Conservation (phyloP, 2,329 filamentous ascomycete species). For the Talaromyces sp. region DNA sequence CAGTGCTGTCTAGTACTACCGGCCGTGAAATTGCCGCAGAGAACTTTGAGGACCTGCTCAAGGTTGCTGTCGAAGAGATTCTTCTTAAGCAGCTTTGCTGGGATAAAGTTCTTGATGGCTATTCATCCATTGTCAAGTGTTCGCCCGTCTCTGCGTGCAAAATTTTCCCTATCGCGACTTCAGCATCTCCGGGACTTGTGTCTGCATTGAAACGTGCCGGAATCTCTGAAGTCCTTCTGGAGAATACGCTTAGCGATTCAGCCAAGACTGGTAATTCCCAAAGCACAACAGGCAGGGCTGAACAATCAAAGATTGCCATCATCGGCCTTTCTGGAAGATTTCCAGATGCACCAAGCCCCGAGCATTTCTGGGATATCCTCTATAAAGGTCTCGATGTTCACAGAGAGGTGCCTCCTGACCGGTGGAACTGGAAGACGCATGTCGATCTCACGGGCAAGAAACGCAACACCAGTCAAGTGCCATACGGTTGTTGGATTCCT, state of each 20-base stretch:
- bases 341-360: conserved; percentile 52
- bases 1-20: conserved; percentile 36
- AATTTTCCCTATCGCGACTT: conserved; percentile 29
- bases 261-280: conserved; percentile 17
- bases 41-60: conserved; percentile 30
- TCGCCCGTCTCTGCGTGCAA: conserved; percentile 18
- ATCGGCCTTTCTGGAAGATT: conserved; percentile 74
- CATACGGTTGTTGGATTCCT: conserved; percentile 34
- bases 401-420: conserved; percentile 26
- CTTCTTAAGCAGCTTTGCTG: conserved; percentile 36
- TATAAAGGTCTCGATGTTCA: conserved; percentile 30
- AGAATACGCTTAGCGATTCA: conserved; percentile 25
- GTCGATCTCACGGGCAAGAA: conserved; percentile 29
- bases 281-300: conserved; percentile 28
- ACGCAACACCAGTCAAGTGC: conserved; percentile 27
- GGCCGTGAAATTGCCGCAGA: conserved; percentile 27
- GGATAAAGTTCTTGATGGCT: conserved; percentile 37
- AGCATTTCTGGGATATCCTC: conserved; percentile 36
- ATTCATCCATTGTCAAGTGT: conserved; percentile 21
- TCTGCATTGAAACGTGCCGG: conserved; percentile 28
- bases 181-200: conserved; percentile 30
- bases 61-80: conserved; percentile 33
- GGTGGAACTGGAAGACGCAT: conserved; percentile 33
- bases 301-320: conserved; percentile 57
- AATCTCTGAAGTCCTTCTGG: conserved; percentile 23